A percentile compares a stretch with the other conserved stretches of the same genome.
These are phyloP conservation scores for Ganoderma boninense DNA, from an alignment of 1,284 basidiomycete species.

Conservation along the genomic window DNA sequence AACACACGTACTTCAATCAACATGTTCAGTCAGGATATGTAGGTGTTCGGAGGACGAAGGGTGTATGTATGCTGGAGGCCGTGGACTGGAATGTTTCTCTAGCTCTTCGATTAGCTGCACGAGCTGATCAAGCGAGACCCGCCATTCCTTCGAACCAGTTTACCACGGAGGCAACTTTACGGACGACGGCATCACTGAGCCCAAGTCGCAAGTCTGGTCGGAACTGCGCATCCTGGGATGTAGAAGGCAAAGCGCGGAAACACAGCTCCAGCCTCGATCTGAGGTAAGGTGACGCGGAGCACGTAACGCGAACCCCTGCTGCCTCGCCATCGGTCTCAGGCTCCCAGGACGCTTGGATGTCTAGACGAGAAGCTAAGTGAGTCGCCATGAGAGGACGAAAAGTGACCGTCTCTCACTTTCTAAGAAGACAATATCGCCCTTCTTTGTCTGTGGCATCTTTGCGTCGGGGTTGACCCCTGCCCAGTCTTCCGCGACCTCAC, in stretches of 20 bases:
- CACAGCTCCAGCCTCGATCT: constrained; percentile 71
- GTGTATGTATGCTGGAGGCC: too few species aligned
- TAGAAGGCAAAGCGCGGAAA: constrained; percentile 76
- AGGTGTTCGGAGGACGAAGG: neutral
- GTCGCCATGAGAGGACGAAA: neutral
- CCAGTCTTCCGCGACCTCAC: constrained; percentile 76
- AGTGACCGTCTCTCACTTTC: constrained; percentile 59
- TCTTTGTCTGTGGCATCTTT: constrained; percentile 51
- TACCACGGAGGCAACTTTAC: constrained; percentile 71
- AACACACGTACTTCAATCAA: constrained; percentile 44
- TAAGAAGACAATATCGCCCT: constrained; percentile 74
- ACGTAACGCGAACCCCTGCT: constrained; percentile 44
- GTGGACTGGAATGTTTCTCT: neutral
- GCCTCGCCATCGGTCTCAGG: constrained; percentile 30
- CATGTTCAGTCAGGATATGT: constrained; percentile 40
- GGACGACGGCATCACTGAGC: constrained; percentile 69
- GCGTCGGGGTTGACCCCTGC: constrained; percentile 44
- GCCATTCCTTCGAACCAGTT: constrained; percentile 76
- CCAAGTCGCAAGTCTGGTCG: constrained; percentile 78
- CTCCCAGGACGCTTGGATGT: constrained; percentile 58
- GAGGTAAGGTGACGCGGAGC: constrained; percentile 71
- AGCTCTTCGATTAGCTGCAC: neutral
- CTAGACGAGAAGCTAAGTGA: constrained; percentile 41
- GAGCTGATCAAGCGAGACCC: constrained; percentile 47
- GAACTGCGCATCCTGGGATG: constrained; percentile 63